Percentiles rank a stretch among this genome's conserved stretches.
These are phyloP conservation scores for Oryza meridionalis DNA, from an alignment of 176 grass and related monocot genomes.

Conservation along the genomic window DNA sequence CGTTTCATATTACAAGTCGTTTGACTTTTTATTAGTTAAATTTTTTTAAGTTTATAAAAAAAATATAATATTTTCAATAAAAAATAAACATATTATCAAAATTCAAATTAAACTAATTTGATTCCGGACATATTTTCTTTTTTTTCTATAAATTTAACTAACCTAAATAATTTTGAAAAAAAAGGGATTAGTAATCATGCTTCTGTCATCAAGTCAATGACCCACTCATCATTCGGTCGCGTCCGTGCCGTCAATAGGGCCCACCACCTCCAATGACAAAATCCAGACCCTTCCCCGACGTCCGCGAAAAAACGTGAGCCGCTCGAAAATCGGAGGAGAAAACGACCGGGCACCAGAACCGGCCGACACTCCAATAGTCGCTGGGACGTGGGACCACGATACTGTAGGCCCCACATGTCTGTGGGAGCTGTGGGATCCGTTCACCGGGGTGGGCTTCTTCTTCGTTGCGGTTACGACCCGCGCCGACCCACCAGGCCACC, in stretches of 20 bases:
- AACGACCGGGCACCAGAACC: not conserved
- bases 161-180: no score
- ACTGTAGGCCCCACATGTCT: not conserved
- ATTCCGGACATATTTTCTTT: rapidly evolving
- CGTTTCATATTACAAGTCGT: no score
- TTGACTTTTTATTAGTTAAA: no score
- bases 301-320: not conserved
- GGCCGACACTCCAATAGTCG: not conserved
- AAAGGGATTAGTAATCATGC: not conserved
- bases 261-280: not conserved
- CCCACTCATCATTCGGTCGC: not conserved
- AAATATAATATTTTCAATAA: no score
- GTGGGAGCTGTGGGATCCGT: not conserved
- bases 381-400: not conserved
- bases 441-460: not conserved
- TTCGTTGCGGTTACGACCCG: not conserved
- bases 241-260: not conserved
- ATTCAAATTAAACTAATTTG: no score
- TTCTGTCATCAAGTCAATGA: not conserved
- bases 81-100: no score
- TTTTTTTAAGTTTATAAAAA: no score
- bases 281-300: not conserved
- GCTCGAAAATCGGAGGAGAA: not conserved
- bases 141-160: no score
- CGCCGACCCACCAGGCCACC: not conserved